Base-by-base conservation (phyloP, 75 land plant genomes). In the Picea glauca region DNA sequence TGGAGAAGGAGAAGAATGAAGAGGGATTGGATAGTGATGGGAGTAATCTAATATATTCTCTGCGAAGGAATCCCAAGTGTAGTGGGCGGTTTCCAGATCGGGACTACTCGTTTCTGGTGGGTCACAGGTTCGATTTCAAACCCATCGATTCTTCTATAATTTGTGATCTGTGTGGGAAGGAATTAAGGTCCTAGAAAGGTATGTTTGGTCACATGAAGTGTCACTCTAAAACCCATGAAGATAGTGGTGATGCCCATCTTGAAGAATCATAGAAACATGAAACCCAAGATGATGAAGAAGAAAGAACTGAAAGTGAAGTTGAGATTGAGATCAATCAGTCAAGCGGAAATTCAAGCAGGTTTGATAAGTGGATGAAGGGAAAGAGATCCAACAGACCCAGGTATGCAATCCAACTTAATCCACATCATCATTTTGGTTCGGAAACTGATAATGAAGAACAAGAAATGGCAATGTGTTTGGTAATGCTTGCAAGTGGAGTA, bases 401-500 rank as follows among this genome's bases (percentile, higher is more conserved):
- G 30, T 5, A 40, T 62, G 35, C 40, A 9, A 70, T 70, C 23
- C 50, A 68, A 68, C 2, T 3, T 15, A 38, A n/a, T 20, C 23
- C 33, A 3, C 54, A 50, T 50, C 54, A 70, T 23, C 73, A 70
- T 43, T 70, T 70, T 46, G 43, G 54, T 70, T 18, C 23, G n/a
- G 73, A 70, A 38, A 70, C 21, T n/a, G 14, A 38, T 58, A 70
- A 70, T 20, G 81, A 80, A 31, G 81, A 76, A 38, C 33, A 54
- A 21, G 81, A 80, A 26, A 80, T 77, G 65, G 81, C 81, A 58
- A 77, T 40, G 21, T 80, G 80, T 43, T 30, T 80, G 15, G 81
- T 80, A 35, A 77, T 80, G 81, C 81, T 80, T 31, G 80, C 81
- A 43, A 67, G 54, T 35, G 73, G 73, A 2, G 73, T 43, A 11